Conservation (phyloP, 2,329 filamentous ascomycete species). For the Pseudogymnoascus sp. region DNA sequence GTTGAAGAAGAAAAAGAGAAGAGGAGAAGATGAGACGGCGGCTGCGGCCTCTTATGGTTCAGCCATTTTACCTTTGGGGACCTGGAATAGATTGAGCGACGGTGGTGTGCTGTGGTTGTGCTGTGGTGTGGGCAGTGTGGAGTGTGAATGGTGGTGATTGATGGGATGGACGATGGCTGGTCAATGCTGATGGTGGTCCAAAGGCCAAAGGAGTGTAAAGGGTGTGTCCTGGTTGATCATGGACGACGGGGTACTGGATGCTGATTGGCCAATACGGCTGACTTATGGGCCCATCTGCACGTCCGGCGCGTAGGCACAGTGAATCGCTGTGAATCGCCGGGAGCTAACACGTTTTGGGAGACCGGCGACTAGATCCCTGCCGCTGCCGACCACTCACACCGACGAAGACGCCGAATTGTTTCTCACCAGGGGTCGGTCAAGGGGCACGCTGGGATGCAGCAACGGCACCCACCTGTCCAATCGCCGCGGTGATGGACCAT, state of each 20-base stretch:
- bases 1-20: conserved; percentile 43
- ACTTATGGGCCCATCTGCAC: conserved; percentile 13
- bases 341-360: conserved; percentile 12
- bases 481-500: neutral
- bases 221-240: neutral
- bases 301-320: conserved; percentile 17
- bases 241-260: neutral
- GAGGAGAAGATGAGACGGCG: conserved; percentile 18
- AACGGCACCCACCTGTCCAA: neutral
- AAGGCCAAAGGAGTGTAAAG: too few species aligned
- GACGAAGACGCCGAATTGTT: neutral
- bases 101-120: neutral
- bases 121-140: neutral
- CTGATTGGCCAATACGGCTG: conserved; percentile 10
- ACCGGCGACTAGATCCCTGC: conserved; percentile 17
- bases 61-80: conserved; percentile 11
- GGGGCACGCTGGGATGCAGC: neutral
- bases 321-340: conserved; percentile 11
- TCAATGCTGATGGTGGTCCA: neutral
- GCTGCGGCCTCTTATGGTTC: conserved; percentile 24
- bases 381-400: neutral
- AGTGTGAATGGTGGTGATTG: conserved; percentile 8
- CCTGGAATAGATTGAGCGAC: neutral
- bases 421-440: neutral
- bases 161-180: conserved; percentile 10